Evolutionary conservation across 2,329 filamentous ascomycete species (phyloP), one percentile per base, ranked within the genome.

Genomic region (Calonectria honghensis): DNA sequence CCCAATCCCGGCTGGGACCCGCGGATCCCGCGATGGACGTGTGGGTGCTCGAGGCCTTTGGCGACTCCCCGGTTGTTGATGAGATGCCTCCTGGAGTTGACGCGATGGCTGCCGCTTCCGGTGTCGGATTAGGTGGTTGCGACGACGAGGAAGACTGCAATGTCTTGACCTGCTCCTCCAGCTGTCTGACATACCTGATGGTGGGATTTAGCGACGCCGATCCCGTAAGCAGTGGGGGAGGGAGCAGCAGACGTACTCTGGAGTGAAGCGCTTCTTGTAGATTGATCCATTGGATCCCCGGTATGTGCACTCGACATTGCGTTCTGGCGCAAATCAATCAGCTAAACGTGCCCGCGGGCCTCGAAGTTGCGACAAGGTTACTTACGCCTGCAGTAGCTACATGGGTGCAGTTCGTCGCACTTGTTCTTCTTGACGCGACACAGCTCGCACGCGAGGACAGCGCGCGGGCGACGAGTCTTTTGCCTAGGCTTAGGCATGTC

Each of bases 381-480:
- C 50, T 66, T 35, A 75, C 74, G 77, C 29, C 73, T 67, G 50
- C 79, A 80, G 57, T 78, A 79, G 20, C 76, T 71, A 68, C 79
- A 80, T 7, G 86, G 87, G 73, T 84, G 85, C 35, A 81, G 79
- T 75, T 88, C 87, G 75, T 88, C 86, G 77, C 87, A 89, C 76
- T 87, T 87, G 79, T 89, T 88, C 80, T 89, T 89, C 80, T 88
- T 88, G 61, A 82, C 75, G 67, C 87, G 82, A 79, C 87, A 89
- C 37, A 85, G 80, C 75, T 88, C 86, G 77, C 87, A 89, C 3
- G 87, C 87, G 71, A 86, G 85, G 13, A 86, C 84, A 24, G 87
- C 86, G n/a, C 86, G 85, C n/a, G 85, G 84, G 64, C 80, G 63
- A 20, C 71, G 71, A n/a, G 65, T 69, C n/a, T 65, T 73, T 18